These are phyloP conservation scores for Rhododendron simsii DNA, from an alignment of 148 eudicot species.

Conservation along the genomic window DNA sequence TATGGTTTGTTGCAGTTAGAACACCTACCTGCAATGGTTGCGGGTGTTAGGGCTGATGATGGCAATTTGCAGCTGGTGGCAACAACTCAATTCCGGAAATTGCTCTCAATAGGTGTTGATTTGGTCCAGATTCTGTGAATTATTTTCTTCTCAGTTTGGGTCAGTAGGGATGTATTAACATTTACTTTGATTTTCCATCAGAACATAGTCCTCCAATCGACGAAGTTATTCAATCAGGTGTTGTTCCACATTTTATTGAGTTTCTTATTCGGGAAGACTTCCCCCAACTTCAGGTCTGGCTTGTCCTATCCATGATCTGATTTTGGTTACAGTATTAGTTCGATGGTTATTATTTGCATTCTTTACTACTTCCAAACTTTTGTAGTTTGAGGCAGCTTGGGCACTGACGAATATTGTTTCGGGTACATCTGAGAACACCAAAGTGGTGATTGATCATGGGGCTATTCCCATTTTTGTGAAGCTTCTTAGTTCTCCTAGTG, in stretches of 20 bases:
- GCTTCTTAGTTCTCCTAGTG: conserved; percentile 37
- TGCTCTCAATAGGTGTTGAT: conserved; percentile 40
- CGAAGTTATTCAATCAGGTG: conserved; percentile 41
- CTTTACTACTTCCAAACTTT: background rate
- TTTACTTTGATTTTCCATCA: background rate
- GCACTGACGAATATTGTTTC: conserved; percentile 40
- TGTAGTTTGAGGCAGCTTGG: conserved; percentile 39
- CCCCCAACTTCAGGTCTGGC: conserved; percentile 40
- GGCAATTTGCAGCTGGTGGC: conserved; percentile 37
- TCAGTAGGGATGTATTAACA: background rate
- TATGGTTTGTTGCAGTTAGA: conserved; percentile 27
- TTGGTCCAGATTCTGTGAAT: background rate
- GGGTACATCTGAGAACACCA: conserved; percentile 46
- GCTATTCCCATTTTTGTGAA: conserved; percentile 40
- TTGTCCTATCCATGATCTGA: background rate
- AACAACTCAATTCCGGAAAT: conserved; percentile 44
- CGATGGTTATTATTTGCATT: background rate
- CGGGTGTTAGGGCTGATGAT: conserved; percentile 33
- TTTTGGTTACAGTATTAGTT: background rate
- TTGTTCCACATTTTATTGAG: conserved; percentile 40
- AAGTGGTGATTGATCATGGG: conserved; percentile 40
- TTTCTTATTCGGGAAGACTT: conserved; percentile 37
- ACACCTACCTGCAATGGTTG: conserved; percentile 35
- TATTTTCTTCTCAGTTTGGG: background rate
- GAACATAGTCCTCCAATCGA: conserved; percentile 39